phyloP scores from a whole-genome alignment of 176 grass and related monocot species.

The Pontederia paniculata region DNA sequence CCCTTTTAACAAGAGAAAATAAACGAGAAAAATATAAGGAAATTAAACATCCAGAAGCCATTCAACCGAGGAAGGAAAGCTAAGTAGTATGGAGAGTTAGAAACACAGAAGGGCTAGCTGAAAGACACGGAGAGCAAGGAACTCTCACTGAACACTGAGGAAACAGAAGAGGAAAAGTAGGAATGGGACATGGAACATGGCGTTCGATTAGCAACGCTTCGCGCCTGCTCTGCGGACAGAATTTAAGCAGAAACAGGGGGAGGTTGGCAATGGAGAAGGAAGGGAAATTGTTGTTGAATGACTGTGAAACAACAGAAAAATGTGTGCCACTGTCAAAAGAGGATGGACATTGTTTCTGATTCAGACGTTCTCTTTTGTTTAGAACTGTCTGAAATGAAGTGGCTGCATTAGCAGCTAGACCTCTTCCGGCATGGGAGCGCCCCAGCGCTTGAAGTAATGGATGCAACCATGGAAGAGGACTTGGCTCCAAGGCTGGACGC shows the following conservation, averaged over 20 bases:
- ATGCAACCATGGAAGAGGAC: conserved; percentile 71
- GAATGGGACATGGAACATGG: too few species aligned
- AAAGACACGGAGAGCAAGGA: too few species aligned
- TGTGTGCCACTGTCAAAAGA: conserved; percentile 35
- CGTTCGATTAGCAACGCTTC: conserved; percentile 77
- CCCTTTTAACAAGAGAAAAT: too few species aligned
- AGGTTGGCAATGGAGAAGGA: conserved; percentile 56
- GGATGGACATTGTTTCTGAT: conserved; percentile 33
- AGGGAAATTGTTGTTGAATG: conserved; percentile 16
- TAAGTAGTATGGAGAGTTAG: too few species aligned
- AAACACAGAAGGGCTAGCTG: too few species aligned
- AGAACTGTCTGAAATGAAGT: conserved; percentile 1
- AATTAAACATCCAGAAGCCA: too few species aligned
- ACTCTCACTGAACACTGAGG: too few species aligned
- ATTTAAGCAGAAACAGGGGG: conserved; percentile 44
- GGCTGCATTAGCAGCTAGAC: conserved; percentile 34
- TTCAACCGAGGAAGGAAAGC: too few species aligned
- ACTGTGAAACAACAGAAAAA: conserved; percentile 26
- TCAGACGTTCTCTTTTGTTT: conserved; percentile 42
- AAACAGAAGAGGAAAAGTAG: too few species aligned
- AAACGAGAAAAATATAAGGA: too few species aligned
- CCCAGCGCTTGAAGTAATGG: conserved; percentile 50
- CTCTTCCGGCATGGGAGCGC: conserved; percentile 38
- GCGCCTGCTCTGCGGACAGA: conserved; percentile 51
- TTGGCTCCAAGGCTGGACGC: conserved; percentile 83